A percentile compares a stretch with the other conserved stretches of the same genome.
phyloP scores from a whole-genome alignment of 108 stramenopile species.

The Schizochytrium sp. region DNA sequence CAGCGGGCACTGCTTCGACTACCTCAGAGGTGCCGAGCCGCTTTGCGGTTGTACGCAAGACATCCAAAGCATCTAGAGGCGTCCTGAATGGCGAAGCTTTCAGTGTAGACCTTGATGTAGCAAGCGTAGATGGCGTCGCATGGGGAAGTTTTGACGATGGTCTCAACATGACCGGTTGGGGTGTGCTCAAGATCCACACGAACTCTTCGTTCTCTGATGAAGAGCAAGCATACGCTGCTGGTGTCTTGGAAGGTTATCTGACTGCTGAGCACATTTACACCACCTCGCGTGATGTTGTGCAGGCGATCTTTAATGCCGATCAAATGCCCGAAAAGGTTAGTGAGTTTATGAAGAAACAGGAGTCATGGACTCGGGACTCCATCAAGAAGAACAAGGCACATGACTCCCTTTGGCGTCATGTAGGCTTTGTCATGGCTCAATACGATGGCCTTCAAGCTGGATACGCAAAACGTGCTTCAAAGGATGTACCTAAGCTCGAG shows the following conservation, averaged over 20 bases:
- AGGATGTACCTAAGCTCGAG: background rate
- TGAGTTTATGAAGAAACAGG: conserved; percentile 20
- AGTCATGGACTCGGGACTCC: conserved; percentile 17
- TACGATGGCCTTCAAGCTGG: conserved; percentile 62
- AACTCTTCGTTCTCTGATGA: background rate
- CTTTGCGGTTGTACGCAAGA: background rate
- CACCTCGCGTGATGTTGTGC: conserved; percentile 11
- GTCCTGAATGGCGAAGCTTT: too few species aligned
- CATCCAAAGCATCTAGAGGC: background rate
- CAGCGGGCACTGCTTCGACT: too few species aligned
- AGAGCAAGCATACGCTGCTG: conserved; percentile 46
- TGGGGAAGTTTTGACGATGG: conserved; percentile 43
- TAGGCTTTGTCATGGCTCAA: conserved; percentile 45
- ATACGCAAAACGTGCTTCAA: background rate
- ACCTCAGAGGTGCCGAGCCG: background rate
- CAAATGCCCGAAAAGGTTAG: background rate
- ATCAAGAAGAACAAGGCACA: background rate
- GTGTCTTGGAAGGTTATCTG: conserved; percentile 10
- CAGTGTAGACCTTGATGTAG: too few species aligned
- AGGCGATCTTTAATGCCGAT: conserved; percentile 24
- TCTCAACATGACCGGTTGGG: conserved; percentile 36
- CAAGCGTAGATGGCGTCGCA: background rate
- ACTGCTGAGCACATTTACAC: conserved; percentile 53
- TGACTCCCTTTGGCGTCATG: background rate
- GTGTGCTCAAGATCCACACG: conserved; percentile 9